Evolutionary conservation across 345 rosid species (phyloP), one percentile per base, ranked within the genome.

Genomic region (Eucalyptus regnans): DNA sequence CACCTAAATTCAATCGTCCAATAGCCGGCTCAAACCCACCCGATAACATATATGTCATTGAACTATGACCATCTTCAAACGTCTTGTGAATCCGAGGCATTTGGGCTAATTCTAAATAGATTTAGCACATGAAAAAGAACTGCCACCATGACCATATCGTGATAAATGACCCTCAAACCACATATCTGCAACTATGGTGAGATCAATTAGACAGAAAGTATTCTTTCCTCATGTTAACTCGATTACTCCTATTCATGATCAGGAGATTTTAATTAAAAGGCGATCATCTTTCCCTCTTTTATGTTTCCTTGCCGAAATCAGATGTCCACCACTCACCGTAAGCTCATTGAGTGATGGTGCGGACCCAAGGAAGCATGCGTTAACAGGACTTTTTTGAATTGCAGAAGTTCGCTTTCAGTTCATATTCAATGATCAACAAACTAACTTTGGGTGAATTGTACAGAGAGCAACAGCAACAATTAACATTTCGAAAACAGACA

Each of bases 61-160:
- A 71, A 71, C 14, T 9, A 37, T 3, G 27, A 18, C 14, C 13
- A 71, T 9, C 43, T 71, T 37, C 46, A 10, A 37, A 37, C 0
- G 22, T 2, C 7, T 71, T 71, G 3, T 2, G 27, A 71, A 10
- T 37, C 3, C 25, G 7, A 37, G 20, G 22, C 12, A 71, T 71
- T 37, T 17, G 43, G 7, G 13, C 1, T 8, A 12, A 12, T 18
- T 37, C 25, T 37, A 71, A 5, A 9, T 71, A 71, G 22, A 71
- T 37, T 71, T 3, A 10, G 3, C 1, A 5, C 7, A 13, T 71
- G 27, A 37, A 5, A 37, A 18, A 17, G 27, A 71, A 71, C 2
- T 9, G 2, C 2, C 14, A 2, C 27, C 3, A 56, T 23, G 12
- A 0, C 8, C 12, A 1, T 68, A 5, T 8, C 7, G 1, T 8